Evolutionary conservation across 106 monocot species (phyloP), one percentile per base, ranked within the genome.

Genomic region (Hemerocallis citrina): DNA sequence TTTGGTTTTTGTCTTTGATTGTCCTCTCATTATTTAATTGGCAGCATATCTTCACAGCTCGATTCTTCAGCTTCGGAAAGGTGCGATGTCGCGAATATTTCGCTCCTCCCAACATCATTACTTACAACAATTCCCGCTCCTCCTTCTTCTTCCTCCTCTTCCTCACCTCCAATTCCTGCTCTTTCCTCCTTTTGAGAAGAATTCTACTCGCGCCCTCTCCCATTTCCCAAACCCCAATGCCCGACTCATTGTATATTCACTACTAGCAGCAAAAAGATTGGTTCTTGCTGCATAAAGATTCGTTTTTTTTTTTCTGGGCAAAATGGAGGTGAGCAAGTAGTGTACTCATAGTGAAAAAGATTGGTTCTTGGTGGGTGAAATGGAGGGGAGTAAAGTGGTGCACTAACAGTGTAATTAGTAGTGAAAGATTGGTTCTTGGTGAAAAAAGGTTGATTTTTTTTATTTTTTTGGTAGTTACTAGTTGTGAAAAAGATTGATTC

Each of bases 1-100:
- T n/a, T n/a, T n/a, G n/a, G n/a, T n/a, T n/a, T n/a, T n/a, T n/a
- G n/a, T n/a, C n/a, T n/a, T n/a, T n/a, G n/a, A n/a, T n/a, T n/a
- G n/a, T n/a, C n/a, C n/a, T n/a, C n/a, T n/a, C n/a, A n/a, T 38
- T 66, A 47, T 19, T 66, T 45, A 52, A 73, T 58, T 59, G 10
- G 29, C 21, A 7, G 66, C 73, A 59, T 73, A 73, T 73, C 73
- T 66, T 66, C 47, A n/a, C 21, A n/a, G 66, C 71, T 66, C 63
- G 71, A 42, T 77, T 65, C 52, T 52, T 23, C 55, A 45, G 64
- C 52, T 57, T n/a, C 52, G 52, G 55, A 11, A 57, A 67, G 7
- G 55, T 8, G 30, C 5, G 27, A 14, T 51, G 34, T 65, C 37
- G 30, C 14, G 50, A 36, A 36, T 35, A 36, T 34, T 65, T 51